Base-by-base conservation (phyloP, 768 basidiomycete species). In the Suillus occidentalis region DNA sequence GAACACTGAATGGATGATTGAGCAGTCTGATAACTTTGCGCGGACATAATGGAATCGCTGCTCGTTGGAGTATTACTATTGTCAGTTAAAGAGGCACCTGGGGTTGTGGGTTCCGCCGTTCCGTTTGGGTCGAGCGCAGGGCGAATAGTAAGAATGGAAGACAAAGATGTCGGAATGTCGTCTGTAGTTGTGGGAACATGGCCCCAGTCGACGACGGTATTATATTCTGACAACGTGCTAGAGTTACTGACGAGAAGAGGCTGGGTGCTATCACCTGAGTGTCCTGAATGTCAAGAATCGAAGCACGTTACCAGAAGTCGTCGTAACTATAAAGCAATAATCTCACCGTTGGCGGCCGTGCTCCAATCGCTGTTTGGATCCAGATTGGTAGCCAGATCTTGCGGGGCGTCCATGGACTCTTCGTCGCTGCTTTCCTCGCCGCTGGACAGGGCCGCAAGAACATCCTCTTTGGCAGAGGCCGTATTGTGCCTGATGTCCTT, bases 71-170 rank as follows among this genome's bases (percentile, higher is more conserved):
- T 81, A 45, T 71, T 68, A 56, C 72, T 69, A 43, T 77, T 70
- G 49, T 70, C 68, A 25, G 68, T 70, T 43, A 71, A 71, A 59
- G 74, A 67, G 28, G 71, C 68, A 13, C 79, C 79, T 28, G 82
- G 81, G 16, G 81, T 77, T 49, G 80, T 75, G 20, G 78, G 79
- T 12, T 78, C 76, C 16, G 82, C 75, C 36, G 78, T 78, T 40
- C 73, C 75, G 68, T 85, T 84, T 9, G 84, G 84, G 68, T 85
- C 81, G 47, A 81, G 82, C 39, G 80, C 80, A 8, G 86, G 85
- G 42, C 84, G 83, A 68, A 91, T 85, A 58, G 91, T 93, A 65
- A 92, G 81, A 72, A 92, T 84, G 39, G 90, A 92, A 12, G 90
- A 92, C 31, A 87, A 79, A 18, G 86, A 86, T 9, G 86, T 85